phyloP scores from a whole-genome alignment of 305 asterid genomes.

The Fraxinus floribunda region DNA sequence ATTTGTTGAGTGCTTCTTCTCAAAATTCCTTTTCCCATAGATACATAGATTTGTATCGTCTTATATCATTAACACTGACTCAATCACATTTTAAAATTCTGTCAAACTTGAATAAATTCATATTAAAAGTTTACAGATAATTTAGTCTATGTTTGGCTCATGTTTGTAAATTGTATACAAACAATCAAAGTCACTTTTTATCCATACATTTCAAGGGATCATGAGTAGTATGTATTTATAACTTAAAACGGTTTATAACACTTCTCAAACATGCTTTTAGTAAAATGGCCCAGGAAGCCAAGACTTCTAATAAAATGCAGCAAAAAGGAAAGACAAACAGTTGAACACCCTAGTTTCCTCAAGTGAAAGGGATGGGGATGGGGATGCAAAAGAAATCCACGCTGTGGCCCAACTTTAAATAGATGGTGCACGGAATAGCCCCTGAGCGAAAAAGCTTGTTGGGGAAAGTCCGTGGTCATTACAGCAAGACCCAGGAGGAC shows the following conservation, averaged over 20 bases:
- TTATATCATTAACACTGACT: not conserved
- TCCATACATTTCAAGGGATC: not conserved
- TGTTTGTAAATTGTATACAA: not conserved
- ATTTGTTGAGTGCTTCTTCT: not conserved
- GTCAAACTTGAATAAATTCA: not conserved
- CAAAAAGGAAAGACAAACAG: not conserved
- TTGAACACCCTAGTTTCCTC: not conserved
- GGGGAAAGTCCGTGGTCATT: not conserved
- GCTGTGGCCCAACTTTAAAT: not conserved
- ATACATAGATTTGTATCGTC: not conserved
- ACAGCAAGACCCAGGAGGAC: not conserved
- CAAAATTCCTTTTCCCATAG: not conserved
- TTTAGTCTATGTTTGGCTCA: not conserved
- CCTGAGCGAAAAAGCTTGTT: not conserved
- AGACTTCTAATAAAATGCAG: not conserved
- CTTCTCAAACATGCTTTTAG: not conserved
- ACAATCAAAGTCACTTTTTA: not conserved
- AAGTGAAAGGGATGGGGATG: not conserved
- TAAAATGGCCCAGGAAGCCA: not conserved
- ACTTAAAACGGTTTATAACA: not conserved
- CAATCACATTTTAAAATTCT: not conserved
- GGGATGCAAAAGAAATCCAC: not conserved
- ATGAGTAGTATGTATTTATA: not conserved
- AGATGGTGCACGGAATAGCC: not conserved
- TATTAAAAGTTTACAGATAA: not conserved